phyloP scores from a whole-genome alignment of 345 rosid genomes.

The Abelmoschus esculentus region DNA sequence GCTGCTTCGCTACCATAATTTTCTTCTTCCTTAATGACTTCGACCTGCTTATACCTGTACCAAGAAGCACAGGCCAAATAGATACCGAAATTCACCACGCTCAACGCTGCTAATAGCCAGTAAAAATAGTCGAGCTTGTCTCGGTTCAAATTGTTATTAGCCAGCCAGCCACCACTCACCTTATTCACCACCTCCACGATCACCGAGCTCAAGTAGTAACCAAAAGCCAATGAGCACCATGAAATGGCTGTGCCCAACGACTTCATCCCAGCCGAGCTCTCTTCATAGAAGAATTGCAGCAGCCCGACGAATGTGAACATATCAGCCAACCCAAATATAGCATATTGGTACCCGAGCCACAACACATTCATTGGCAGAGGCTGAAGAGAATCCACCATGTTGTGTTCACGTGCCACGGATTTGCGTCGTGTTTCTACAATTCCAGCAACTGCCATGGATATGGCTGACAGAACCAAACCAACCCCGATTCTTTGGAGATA shows the following conservation, averaged over 20 bases:
- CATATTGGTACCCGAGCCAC: slow-evolving; percentile 53
- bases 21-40: not conserved
- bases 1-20: not conserved
- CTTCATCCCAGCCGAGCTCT: slow-evolving; percentile 56
- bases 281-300: slow-evolving; percentile 48
- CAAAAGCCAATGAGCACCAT: slow-evolving; percentile 46
- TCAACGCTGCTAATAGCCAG: slow-evolving; percentile 19
- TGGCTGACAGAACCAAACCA: slow-evolving; percentile 38
- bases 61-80: slow-evolving; percentile 51
- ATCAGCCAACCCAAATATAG: slow-evolving; percentile 50
- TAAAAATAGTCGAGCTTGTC: slow-evolving; percentile 33
- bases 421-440: slow-evolving; percentile 41
- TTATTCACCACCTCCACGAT: slow-evolving; percentile 46
- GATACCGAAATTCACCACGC: slow-evolving; percentile 35
- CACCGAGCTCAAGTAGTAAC: slow-evolving; percentile 47
- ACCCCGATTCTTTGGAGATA: slow-evolving; percentile 45
- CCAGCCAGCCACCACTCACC: slow-evolving; percentile 41
- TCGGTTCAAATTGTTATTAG: slow-evolving; percentile 20
- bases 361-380: slow-evolving; percentile 49
- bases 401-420: slow-evolving; percentile 31
- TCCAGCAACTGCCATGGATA: slow-evolving; percentile 52
- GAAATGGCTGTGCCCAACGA: slow-evolving; percentile 48
- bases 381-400: slow-evolving; percentile 39
- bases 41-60: slow-evolving; percentile 48
- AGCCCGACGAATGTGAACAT: slow-evolving; percentile 53